Conservation (phyloP, 345 rosid genomes). For the Arabidopsis arenosa region DNA sequence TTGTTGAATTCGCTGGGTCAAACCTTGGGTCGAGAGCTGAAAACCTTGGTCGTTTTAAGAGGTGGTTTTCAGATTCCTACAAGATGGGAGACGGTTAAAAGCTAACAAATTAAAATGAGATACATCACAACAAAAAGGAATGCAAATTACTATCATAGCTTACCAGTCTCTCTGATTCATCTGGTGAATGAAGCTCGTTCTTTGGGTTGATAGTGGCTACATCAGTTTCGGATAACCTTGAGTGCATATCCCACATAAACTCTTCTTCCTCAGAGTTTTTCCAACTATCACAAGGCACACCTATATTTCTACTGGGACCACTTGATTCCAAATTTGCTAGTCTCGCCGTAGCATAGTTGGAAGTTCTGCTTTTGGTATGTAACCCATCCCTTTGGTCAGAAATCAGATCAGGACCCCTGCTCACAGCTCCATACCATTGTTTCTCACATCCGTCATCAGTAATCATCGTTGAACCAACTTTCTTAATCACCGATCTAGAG, state of each 20-base stretch:
- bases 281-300: conserved; percentile 70
- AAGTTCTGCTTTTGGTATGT: conserved; percentile 56
- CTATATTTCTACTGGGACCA: conserved; percentile 51
- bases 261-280: conserved; percentile 97
- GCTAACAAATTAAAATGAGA: conserved; percentile 8
- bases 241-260: conserved; percentile 93
- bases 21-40: conserved; percentile 53
- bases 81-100: conserved; percentile 30
- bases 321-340: conserved; percentile 51
- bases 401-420: conserved; percentile 56
- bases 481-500: conserved; percentile 60
- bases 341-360: conserved; percentile 57
- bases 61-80: conserved; percentile 69
- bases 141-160: conserved; percentile 34
- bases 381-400: conserved; percentile 71
- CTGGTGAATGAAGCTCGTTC: conserved; percentile 60
- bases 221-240: conserved; percentile 70
- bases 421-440: conserved; percentile 62
- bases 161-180: conserved; percentile 75
- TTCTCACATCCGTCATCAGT: conserved; percentile 67
- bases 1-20: conserved; percentile 54
- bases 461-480: conserved; percentile 56
- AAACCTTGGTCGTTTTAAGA: conserved; percentile 49
- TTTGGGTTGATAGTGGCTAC: conserved; percentile 51
- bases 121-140: conserved; percentile 3